These are phyloP conservation scores for Magnaporthales sp. DNA, from an alignment of 2,329 filamentous ascomycete species.

Conservation along the genomic window DNA sequence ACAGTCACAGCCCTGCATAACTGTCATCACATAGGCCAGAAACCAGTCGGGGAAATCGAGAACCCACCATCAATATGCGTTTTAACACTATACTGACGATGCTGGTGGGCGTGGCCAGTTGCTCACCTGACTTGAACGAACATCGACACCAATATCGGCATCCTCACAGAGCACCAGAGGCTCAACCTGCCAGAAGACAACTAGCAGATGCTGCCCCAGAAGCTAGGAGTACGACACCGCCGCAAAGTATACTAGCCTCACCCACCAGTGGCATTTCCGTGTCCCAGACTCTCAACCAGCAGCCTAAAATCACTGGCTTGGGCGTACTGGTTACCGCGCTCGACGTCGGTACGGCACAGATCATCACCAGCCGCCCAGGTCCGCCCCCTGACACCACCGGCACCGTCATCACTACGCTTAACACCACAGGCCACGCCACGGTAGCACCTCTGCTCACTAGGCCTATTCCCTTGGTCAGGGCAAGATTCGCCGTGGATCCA, in stretches of 20 bases:
- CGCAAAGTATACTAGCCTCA: neutral
- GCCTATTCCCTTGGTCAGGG: neutral
- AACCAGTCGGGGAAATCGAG: neutral
- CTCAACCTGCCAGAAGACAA: neutral
- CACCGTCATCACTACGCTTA: neutral
- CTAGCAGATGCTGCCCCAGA: neutral
- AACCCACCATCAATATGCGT: neutral
- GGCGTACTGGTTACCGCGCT: neutral
- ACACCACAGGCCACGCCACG: constrained; percentile 2
- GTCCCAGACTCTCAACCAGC: neutral
- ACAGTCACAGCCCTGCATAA: neutral
- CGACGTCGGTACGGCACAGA: neutral
- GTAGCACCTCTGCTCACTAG: neutral
- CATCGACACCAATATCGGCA: neutral
- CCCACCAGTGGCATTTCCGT: neutral
- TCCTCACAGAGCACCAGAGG: neutral
- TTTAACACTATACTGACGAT: neutral
- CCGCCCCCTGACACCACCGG: constrained; percentile 1
- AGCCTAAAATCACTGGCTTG: neutral
- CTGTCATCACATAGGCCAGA: neutral
- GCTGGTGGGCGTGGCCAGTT: neutral
- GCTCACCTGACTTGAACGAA: neutral
- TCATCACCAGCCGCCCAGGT: neutral
- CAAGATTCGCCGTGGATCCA: neutral
- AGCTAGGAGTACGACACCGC: neutral